Base-by-base conservation (phyloP, 306 rosid species). In the Citrullus mucosospermus region DNA sequence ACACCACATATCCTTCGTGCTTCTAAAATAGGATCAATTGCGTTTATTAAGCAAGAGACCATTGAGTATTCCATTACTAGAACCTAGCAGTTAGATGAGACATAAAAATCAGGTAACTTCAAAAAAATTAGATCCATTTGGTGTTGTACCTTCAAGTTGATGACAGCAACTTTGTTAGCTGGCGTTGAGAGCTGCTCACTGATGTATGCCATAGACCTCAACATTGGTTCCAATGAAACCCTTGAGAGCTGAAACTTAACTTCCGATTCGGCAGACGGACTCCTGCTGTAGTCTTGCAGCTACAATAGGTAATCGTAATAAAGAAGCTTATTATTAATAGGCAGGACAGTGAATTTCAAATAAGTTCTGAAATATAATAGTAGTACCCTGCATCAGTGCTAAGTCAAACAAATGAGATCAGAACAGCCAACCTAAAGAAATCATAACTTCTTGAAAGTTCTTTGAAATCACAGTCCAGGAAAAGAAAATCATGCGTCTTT, bases 91-190 rank as follows among this genome's bases (percentile, higher is more conserved):
- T 38, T 12, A 53, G 16, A 17, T 18, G 50, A 53, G 63, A 54
- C 62, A 32, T 32, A 53, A 34, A 73, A 34, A 50, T 73, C 46
- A 73, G 77, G 20, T 53, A 73, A 30, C 10, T 50, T 54, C 1
- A 54, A 30, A 53, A 50, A 9, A 53, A 32, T 10, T 74, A 9
- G 34, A 54, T 34, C 17, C 18, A 30, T 54, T 10, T 5, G 3
- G 30, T 17, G 20, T 57, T 4, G 39, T 78, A 91, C 98, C 91
- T 90, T 92, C 82, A 95, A 88, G 83, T 91, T 92, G 84, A 95
- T 90, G 83, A 93, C 96, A 78, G 99, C 97, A 83, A 95, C 96
- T 85, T 91, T 95, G 87, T 91, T 93, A 61, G 95, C 98, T 48
- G 98, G 98, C 34, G 83, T 84, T 53, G 98, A 93, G 59, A 93